Percentiles rank a stretch among this genome's conserved stretches.
Conservation (phyloP, 805 yeast species). For the Candida adriatica region DNA sequence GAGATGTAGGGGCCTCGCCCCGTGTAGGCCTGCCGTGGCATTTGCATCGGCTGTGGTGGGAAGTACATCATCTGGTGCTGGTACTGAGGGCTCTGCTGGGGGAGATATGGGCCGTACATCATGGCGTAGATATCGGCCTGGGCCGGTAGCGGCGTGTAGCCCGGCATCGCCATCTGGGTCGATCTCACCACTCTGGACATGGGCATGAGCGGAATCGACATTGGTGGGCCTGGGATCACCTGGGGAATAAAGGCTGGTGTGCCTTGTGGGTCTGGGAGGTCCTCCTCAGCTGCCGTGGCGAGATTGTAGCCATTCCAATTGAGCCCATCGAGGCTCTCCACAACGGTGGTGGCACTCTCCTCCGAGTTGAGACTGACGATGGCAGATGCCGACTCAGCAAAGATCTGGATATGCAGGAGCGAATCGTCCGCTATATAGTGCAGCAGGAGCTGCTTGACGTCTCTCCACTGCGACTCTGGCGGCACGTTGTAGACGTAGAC, state of each 20-base stretch:
- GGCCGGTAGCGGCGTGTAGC: background rate
- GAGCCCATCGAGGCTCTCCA: slow-evolving; percentile 14
- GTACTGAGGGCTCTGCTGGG: background rate
- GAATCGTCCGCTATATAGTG: slow-evolving; percentile 14
- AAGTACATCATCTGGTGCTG: slow-evolving; percentile 1
- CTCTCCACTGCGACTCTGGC: slow-evolving; percentile 16
- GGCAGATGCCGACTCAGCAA: slow-evolving; percentile 5
- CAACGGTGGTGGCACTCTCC: slow-evolving; percentile 5
- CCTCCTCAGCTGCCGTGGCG: slow-evolving; percentile 1
- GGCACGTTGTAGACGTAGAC: slow-evolving; percentile 19
- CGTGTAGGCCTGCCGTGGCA: slow-evolving; percentile 1
- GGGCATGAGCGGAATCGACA: slow-evolving; percentile 2
- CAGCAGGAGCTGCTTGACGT: slow-evolving; percentile 15
- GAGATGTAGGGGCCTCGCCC: slow-evolving; percentile 1
- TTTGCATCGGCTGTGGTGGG: slow-evolving; percentile 2
- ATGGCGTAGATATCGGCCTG: background rate
- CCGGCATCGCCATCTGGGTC: background rate
- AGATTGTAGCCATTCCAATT: slow-evolving; percentile 13
- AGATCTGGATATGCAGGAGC: slow-evolving; percentile 18
- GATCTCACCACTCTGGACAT: background rate
- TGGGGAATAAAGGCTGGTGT: background rate
- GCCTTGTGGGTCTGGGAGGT: background rate
- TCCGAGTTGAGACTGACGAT: slow-evolving; percentile 10
- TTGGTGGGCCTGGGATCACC: slow-evolving; percentile 1
- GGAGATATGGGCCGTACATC: background rate